Conservation (phyloP, 2,329 filamentous ascomycete species). For the Hypomyces perniciosus region DNA sequence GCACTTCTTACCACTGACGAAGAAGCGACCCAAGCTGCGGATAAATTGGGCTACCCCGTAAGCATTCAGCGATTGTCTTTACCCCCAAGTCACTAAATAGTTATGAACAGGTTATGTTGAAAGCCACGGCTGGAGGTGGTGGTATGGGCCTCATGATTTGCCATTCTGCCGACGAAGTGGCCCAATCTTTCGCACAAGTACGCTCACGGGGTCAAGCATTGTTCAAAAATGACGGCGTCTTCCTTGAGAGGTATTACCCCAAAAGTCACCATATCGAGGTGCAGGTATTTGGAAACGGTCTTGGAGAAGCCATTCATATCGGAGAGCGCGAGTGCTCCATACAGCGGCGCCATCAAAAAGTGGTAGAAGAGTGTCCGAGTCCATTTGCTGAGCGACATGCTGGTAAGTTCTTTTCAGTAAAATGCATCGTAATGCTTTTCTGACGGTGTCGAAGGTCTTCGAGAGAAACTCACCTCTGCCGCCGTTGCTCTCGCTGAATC, state of each 20-base stretch:
- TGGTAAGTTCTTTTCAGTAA: neutral
- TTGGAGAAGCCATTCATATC: slow-evolving; percentile 32
- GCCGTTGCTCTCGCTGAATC: slow-evolving; percentile 30
- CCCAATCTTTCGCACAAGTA: slow-evolving; percentile 30
- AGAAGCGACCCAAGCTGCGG: slow-evolving; percentile 23
- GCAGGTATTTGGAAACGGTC: slow-evolving; percentile 42
- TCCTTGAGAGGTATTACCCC: slow-evolving; percentile 38
- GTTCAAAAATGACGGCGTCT: slow-evolving; percentile 36
- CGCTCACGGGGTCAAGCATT: slow-evolving; percentile 34
- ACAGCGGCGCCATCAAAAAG: slow-evolving; percentile 46
- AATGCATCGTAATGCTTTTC: slow-evolving; percentile 14
- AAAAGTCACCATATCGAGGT: slow-evolving; percentile 42
- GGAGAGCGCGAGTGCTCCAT: slow-evolving; percentile 47
- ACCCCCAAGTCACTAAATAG: neutral
- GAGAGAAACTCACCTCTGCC: slow-evolving; percentile 30
- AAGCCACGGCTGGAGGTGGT: slow-evolving; percentile 42
- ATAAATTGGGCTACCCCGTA: slow-evolving; percentile 32
- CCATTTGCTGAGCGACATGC: neutral
- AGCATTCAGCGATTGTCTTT: neutral
- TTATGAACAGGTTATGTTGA: slow-evolving; percentile 30
- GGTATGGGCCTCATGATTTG: slow-evolving; percentile 38
- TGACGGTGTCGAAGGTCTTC: slow-evolving; percentile 25
- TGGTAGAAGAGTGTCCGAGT: slow-evolving; percentile 42
- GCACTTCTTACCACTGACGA: slow-evolving; percentile 21
- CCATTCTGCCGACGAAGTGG: slow-evolving; percentile 24